These are phyloP conservation scores for Marasmius tenuissimus DNA, from an alignment of 1,284 basidiomycete species.

Conservation along the genomic window DNA sequence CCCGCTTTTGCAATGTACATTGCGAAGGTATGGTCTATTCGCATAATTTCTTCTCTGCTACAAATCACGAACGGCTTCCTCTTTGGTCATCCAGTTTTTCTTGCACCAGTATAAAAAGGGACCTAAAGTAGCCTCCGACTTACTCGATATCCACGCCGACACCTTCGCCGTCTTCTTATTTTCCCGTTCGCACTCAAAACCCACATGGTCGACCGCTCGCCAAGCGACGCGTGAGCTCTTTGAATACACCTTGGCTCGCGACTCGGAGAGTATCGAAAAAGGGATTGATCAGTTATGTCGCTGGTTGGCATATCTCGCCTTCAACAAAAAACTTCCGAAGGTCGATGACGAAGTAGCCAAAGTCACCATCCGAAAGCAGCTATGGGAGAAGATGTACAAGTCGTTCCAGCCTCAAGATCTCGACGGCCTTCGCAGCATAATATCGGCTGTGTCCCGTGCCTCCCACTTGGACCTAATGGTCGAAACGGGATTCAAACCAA, in stretches of 20 bases:
- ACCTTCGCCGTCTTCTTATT: conserved; percentile 66
- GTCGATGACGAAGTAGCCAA: conserved; percentile 6
- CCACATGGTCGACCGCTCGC: conserved; percentile 52
- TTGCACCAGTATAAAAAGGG: conserved; percentile 31
- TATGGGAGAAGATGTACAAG: conserved; percentile 73
- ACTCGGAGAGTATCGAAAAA: conserved; percentile 40
- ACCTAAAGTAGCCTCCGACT: conserved; percentile 34
- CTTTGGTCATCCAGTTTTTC: conserved; percentile 30
- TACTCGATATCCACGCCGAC: conserved; percentile 58
- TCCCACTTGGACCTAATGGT: conserved; percentile 70
- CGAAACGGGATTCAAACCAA: conserved; percentile 44
- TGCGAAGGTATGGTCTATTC: conserved; percentile 50
- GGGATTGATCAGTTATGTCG: conserved; percentile 40
- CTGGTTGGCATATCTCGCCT: conserved; percentile 31
- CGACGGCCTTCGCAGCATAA: conserved; percentile 55
- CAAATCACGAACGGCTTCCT: too few relatives aligned
- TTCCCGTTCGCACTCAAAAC: conserved; percentile 38
- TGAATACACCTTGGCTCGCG: conserved; percentile 39
- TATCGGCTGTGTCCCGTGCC: conserved; percentile 55
- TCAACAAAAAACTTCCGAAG: conserved; percentile 17
- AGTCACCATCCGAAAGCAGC: conserved; percentile 47
- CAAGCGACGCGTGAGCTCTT: conserved; percentile 47
- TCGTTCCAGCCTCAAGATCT: conserved; percentile 57
- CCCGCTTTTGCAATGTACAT: conserved; percentile 61
- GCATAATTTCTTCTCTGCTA: background rate